A percentile compares a stretch with the other conserved stretches of the same genome.
Evolutionary conservation across 257 asterid genomes (phyloP).

Genomic region (Petunia axillaris): DNA sequence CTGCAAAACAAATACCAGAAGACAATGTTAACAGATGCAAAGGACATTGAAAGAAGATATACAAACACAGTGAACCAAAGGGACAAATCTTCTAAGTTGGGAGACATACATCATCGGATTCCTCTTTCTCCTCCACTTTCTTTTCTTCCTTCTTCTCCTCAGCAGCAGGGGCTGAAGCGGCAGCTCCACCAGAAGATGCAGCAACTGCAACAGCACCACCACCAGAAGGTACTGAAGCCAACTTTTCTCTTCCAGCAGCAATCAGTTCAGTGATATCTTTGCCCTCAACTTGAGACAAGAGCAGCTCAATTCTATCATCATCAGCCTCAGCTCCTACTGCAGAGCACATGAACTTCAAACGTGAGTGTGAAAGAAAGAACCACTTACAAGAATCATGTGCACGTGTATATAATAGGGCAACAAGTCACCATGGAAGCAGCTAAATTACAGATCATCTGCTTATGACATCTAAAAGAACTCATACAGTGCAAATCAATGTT

Average conservation of each 20-base stretch:
- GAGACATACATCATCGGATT: constrained; percentile 8
- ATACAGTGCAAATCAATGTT: neutral
- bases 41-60: neutral
- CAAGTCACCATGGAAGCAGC: neutral
- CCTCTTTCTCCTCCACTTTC: constrained; percentile 20
- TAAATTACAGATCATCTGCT: neutral
- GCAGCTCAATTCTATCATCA: constrained; percentile 45
- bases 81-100: neutral
- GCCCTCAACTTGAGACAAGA: constrained; percentile 43
- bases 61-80: neutral
- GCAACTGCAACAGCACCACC: constrained; percentile 29
- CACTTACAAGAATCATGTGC: neutral
- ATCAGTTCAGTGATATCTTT: constrained; percentile 46
- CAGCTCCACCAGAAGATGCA: constrained; percentile 20
- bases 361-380: neutral
- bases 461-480: neutral
- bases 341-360: neutral
- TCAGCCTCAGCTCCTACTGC: constrained; percentile 41
- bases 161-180: constrained; percentile 11
- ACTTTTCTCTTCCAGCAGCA: constrained; percentile 28
- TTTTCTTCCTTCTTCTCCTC: constrained; percentile 23
- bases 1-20: constrained; percentile 3
- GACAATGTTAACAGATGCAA: neutral
- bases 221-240: constrained; percentile 29
- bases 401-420: neutral